Base-by-base conservation (phyloP, 805 yeast genomes). In the Lachancea nothofagi region DNA sequence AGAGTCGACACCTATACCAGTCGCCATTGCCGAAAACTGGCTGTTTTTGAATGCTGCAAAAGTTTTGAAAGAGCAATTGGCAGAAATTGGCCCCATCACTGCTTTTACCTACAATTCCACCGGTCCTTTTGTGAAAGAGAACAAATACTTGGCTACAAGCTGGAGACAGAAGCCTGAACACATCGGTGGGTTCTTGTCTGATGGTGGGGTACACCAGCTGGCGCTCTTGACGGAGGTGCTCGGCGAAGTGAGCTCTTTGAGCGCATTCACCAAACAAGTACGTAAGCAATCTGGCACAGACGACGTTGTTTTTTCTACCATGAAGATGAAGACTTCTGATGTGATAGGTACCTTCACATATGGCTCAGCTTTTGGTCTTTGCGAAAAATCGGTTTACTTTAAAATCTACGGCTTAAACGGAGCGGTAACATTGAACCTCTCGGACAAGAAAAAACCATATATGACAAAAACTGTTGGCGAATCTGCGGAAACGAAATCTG, bases 201-300 rank as follows among this genome's bases (percentile, higher is more conserved):
- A 90, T 55, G 97, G 96, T 55, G 97, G 97, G 59, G 97, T 90
- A 18, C 97, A 90, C 64, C 97, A 89, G 62, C 67, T 89, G 60
- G 96, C 96, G 2, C 66, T 87, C 27, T 72, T 89, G 48, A 87
- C 95, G 7, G 86, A 78, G 44, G 78, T 87, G 14, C 69, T 90
- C 40, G 97, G 97, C 38, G 69, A 71, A 18, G 80, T 87, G 12
- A 77, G 73, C 35, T 62, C 79, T 5, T 77, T 89, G 27, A 74
- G 85, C 40, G 96, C 88, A 7, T 73, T 74, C 49, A 81, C 96
- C 10, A 77, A 69, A 45, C 96, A 88, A 65, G 72, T 85, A 35
- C 75, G 88, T 57, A 68, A 78, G 54, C 75, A 73, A 51, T 78
- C 90, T 43, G 97, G 97, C 25, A 72, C 81, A 40, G 89, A 81